Evolutionary conservation across 805 yeast species (phyloP).

Genomic region (Candida golubevii): DNA sequence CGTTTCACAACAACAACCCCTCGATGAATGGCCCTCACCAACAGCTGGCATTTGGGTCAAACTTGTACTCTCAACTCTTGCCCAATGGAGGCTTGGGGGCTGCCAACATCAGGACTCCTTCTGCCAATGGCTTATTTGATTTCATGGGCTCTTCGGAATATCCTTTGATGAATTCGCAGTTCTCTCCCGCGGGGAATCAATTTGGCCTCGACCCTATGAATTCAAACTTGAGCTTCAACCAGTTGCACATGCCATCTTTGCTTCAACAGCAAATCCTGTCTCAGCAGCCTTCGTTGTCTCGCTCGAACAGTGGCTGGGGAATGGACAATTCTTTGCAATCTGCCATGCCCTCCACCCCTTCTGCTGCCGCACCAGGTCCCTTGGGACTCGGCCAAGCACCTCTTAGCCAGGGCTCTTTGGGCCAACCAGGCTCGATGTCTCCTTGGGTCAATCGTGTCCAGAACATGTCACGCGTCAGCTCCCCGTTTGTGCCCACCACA

Average conservation of each 20-base stretch:
- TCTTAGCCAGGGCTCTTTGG: constrained; percentile 12
- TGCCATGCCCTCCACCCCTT: constrained; percentile 27
- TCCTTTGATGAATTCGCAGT: constrained; percentile 19
- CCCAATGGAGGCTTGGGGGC: constrained; percentile 26
- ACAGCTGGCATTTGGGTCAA: constrained; percentile 11
- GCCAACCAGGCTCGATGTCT: constrained; percentile 38
- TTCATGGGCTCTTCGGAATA: constrained; percentile 16
- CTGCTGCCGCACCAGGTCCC: constrained; percentile 17
- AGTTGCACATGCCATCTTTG: constrained; percentile 31
- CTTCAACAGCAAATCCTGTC: constrained; percentile 30
- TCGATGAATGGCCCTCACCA: constrained; percentile 6
- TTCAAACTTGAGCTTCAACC: constrained; percentile 13
- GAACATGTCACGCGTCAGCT: constrained; percentile 33
- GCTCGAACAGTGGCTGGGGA: constrained; percentile 40
- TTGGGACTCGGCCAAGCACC: constrained; percentile 11
- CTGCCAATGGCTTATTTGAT: constrained; percentile 15
- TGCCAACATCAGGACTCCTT: constrained; percentile 22
- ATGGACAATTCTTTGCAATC: constrained; percentile 25
- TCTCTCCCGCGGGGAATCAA: constrained; percentile 18
- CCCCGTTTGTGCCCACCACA: constrained; percentile 34
- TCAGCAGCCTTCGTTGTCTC: constrained; percentile 27
- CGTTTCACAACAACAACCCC: constrained; percentile 3
- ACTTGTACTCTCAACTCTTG: constrained; percentile 29
- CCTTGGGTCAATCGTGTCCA: constrained; percentile 38
- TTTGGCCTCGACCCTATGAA: constrained; percentile 25